phyloP scores from a whole-genome alignment of 768 basidiomycete species.

The Agrocybe praecox region DNA sequence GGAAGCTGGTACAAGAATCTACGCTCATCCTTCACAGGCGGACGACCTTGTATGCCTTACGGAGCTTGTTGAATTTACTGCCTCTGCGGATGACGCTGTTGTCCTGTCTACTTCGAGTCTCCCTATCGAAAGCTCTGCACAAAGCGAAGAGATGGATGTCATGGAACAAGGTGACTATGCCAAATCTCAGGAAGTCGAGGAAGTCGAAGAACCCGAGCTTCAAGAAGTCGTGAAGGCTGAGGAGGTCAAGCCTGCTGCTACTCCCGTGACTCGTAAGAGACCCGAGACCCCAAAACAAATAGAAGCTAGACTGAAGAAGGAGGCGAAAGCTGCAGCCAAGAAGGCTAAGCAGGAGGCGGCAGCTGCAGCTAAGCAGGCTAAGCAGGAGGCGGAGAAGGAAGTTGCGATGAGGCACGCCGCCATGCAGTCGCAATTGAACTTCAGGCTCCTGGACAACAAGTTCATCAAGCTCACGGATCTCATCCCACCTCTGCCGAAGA shows the following conservation, averaged over 20 bases:
- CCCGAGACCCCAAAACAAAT: constrained; percentile 6
- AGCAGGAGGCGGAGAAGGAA: no score
- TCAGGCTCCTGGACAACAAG: constrained; percentile 43
- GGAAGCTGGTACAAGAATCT: constrained; percentile 46
- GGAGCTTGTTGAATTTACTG: constrained; percentile 38
- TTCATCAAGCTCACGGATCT: constrained; percentile 77
- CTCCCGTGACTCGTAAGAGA: constrained; percentile 8
- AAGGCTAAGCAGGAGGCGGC: background rate
- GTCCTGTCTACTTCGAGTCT: constrained; percentile 22
- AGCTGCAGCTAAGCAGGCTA: background rate
- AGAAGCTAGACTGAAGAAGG: constrained; percentile 11
- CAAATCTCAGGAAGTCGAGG: background rate
- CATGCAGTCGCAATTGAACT: constrained; percentile 15
- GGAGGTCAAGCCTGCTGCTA: background rate
- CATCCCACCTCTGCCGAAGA: constrained; percentile 80
- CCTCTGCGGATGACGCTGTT: constrained; percentile 31
- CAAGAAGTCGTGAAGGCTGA: background rate
- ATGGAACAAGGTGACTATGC: no score
- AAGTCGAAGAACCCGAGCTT: constrained; percentile 22
- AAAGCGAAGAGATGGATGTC: constrained; percentile 5
- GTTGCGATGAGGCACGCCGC: constrained; percentile 16
- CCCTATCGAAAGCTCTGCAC: background rate
- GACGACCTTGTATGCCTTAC: constrained; percentile 28
- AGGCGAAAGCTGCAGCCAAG: constrained; percentile 15
- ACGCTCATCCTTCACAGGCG: constrained; percentile 43